Percentiles rank a stretch among this genome's conserved stretches.
Evolutionary conservation across 2,329 filamentous ascomycete genomes (phyloP).

Genomic region (Penicillium sp.): DNA sequence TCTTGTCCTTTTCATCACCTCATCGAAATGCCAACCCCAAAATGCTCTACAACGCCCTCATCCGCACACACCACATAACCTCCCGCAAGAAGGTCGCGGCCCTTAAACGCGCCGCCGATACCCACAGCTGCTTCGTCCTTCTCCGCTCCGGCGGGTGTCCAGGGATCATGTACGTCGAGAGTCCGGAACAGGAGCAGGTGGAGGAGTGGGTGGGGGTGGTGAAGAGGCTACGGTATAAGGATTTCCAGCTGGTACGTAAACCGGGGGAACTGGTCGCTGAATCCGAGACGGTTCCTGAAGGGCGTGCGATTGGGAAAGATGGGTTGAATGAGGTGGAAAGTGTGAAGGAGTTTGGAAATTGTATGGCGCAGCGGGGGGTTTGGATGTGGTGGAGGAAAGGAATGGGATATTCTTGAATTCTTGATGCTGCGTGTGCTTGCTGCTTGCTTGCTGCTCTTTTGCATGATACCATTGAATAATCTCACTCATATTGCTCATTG

Average conservation of each 20-base stretch:
- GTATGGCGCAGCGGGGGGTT: slow-evolving; percentile 65
- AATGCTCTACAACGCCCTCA: slow-evolving; percentile 61
- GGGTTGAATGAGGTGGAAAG: slow-evolving; percentile 63
- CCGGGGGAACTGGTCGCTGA: slow-evolving; percentile 46
- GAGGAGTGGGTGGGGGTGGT: slow-evolving; percentile 68
- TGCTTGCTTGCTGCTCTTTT: neutral
- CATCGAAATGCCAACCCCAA: neutral
- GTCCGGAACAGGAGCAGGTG: slow-evolving; percentile 57
- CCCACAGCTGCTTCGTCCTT: slow-evolving; percentile 65
- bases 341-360: slow-evolving; percentile 66
- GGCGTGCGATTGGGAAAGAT: slow-evolving; percentile 3
- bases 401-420: slow-evolving; percentile 58
- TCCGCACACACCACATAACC: slow-evolving; percentile 80
- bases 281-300: too few species aligned
- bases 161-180: slow-evolving; percentile 79
- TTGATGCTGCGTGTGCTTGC: neutral
- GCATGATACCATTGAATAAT: neutral
- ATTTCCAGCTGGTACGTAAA: slow-evolving; percentile 67
- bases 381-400: slow-evolving; percentile 69
- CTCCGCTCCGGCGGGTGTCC: slow-evolving; percentile 70
- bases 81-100: slow-evolving; percentile 73
- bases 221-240: slow-evolving; percentile 70
- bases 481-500: neutral
- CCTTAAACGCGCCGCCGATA: slow-evolving; percentile 67
- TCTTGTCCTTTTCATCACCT: neutral